A percentile compares a stretch with the other conserved stretches of the same genome.
These are phyloP conservation scores for Claviceps sp. DNA, from an alignment of 2,329 filamentous ascomycete species.

Conservation along the genomic window DNA sequence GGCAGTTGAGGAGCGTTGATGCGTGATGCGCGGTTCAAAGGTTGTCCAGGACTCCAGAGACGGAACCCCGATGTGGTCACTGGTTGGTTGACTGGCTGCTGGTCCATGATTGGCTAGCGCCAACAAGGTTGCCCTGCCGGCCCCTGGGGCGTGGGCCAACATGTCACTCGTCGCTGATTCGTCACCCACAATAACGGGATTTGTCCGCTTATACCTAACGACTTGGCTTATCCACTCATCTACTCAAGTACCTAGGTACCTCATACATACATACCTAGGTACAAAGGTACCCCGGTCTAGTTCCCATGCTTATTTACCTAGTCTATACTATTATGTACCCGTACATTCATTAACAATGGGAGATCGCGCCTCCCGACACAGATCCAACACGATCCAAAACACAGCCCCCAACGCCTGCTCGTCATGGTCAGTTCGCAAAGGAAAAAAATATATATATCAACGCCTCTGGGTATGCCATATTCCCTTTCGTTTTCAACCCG, in stretches of 20 bases:
- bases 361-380: not conserved
- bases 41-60: no score
- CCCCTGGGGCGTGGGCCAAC: not conserved
- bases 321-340: no score
- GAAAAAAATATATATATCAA: not conserved
- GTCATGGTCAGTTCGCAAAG: not conserved
- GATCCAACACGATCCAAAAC: conserved; percentile 6
- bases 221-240: not conserved
- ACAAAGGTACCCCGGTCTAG: not conserved
- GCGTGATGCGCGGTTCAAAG: no score
- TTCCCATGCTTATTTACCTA: not conserved
- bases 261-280: no score
- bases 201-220: not conserved
- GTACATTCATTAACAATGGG: not conserved
- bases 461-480: conserved; percentile 3
- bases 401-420: not conserved
- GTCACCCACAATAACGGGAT: not conserved
- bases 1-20: no score
- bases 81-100: no score
- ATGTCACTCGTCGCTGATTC: not conserved
- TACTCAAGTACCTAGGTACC: not conserved
- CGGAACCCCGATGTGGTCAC: no score
- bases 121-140: not conserved
- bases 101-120: not conserved
- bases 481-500: not conserved